phyloP scores from a whole-genome alignment of 805 yeast genomes.

The Metschnikowia henanensis region DNA sequence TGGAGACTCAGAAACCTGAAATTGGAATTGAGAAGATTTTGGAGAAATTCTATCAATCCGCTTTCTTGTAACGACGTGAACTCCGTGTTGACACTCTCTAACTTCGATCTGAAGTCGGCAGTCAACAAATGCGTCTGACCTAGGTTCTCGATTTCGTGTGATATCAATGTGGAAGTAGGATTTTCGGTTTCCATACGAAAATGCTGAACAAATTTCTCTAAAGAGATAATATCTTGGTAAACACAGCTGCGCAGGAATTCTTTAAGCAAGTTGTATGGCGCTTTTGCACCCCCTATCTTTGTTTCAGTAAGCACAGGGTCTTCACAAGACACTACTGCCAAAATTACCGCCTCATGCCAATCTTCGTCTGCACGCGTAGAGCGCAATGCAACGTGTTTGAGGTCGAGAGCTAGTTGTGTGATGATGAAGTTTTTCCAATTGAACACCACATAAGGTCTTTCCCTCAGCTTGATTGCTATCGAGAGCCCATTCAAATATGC shows the following conservation, averaged over 20 bases:
- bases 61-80: conserved; percentile 43
- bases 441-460: conserved; percentile 25
- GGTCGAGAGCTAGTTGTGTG: conserved; percentile 27
- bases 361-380: conserved; percentile 3
- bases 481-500: conserved; percentile 24
- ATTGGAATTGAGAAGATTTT: conserved; percentile 18
- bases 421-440: conserved; percentile 39
- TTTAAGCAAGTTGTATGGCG: conserved; percentile 25
- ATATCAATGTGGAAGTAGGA: conserved; percentile 22
- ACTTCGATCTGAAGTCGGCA: conserved; percentile 29
- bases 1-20: conserved; percentile 21
- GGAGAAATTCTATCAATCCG: conserved; percentile 30
- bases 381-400: conserved; percentile 14
- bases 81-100: conserved; percentile 35
- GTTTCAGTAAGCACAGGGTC: conserved; percentile 6
- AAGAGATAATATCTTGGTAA: conserved; percentile 27
- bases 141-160: conserved; percentile 28
- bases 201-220: conserved; percentile 24
- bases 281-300: conserved; percentile 17
- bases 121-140: conserved; percentile 17
- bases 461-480: conserved; percentile 20
- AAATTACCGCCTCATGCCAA: conserved; percentile 4
- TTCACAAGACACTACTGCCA: conserved; percentile 3
- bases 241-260: conserved; percentile 32
- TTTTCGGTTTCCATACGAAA: conserved; percentile 30